These are phyloP conservation scores for Platanus orientalis DNA, from an alignment of 164 flowering plant genomes.

Conservation along the genomic window DNA sequence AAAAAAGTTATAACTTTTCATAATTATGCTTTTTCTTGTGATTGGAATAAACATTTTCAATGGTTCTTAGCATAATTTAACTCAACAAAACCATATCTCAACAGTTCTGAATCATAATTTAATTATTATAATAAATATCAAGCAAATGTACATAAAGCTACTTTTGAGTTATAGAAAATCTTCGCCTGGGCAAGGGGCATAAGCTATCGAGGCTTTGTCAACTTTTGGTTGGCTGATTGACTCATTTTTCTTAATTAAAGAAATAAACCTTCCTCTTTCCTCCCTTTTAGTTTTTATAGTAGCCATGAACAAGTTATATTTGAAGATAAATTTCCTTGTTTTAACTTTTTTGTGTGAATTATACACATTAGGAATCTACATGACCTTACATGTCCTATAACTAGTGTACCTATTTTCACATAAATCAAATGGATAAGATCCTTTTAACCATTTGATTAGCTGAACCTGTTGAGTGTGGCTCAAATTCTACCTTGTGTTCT, in stretches of 20 bases:
- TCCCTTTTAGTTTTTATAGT: background rate
- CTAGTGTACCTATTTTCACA: too few relatives aligned
- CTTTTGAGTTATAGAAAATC: constrained; percentile 5
- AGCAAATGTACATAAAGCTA: constrained; percentile 11
- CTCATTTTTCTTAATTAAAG: background rate
- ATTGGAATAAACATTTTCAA: background rate
- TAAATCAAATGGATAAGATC: too few relatives aligned
- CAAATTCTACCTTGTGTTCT: too few relatives aligned
- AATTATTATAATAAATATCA: constrained; percentile 6
- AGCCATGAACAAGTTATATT: background rate
- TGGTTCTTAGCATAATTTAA: background rate
- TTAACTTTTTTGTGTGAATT: background rate
- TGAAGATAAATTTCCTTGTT: background rate
- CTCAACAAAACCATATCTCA: too few relatives aligned
- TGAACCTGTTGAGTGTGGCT: too few relatives aligned
- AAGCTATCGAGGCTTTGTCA: background rate
- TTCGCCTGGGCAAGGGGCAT: background rate
- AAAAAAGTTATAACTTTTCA: background rate
- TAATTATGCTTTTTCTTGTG: background rate
- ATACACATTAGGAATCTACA: too few relatives aligned
- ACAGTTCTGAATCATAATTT: too few relatives aligned
- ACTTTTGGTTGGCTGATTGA: background rate
- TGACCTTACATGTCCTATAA: too few relatives aligned
- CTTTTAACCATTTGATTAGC: too few relatives aligned
- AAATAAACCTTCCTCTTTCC: background rate